Evolutionary conservation across 768 basidiomycete genomes (phyloP).

Genomic region (Russula griseocarnosa): DNA sequence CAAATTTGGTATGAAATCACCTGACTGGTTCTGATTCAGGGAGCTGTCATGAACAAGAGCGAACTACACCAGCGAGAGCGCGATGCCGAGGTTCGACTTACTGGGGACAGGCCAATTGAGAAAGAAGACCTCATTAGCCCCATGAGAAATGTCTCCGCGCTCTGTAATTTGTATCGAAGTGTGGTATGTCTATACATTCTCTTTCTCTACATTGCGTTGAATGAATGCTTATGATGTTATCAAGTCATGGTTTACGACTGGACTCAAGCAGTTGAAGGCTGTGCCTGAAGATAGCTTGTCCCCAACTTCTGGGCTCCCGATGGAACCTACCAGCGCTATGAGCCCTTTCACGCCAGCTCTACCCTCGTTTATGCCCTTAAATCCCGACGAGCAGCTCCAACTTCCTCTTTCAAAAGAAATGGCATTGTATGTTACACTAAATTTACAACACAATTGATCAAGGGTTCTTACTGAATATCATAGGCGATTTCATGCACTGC

Average conservation of each 20-base stretch:
- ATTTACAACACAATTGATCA: constrained; percentile 57
- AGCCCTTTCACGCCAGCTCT: constrained; percentile 44
- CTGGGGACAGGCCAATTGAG: constrained; percentile 51
- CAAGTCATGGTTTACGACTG: constrained; percentile 82
- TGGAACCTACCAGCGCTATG: constrained; percentile 50
- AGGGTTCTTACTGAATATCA: constrained; percentile 40
- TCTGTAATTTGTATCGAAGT: constrained; percentile 81
- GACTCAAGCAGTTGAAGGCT: constrained; percentile 64
- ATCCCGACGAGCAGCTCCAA: constrained; percentile 48
- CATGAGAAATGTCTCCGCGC: constrained; percentile 61
- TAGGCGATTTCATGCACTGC: constrained; percentile 87
- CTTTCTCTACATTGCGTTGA: constrained; percentile 4
- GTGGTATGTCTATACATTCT: constrained; percentile 53
- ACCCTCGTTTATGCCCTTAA: constrained; percentile 39
- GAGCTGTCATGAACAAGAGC: constrained; percentile 40
- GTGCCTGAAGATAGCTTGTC: constrained; percentile 52
- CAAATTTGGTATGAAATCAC: constrained; percentile 1
- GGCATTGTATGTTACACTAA: constrained; percentile 74
- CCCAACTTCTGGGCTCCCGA: constrained; percentile 46
- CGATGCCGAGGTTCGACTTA: constrained; percentile 65
- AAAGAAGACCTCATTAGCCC: constrained; percentile 69
- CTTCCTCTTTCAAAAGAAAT: constrained; percentile 85
- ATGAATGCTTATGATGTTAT: constrained; percentile 12
- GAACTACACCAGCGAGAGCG: constrained; percentile 75
- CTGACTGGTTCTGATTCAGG: constrained; percentile 34